Evolutionary conservation across 768 basidiomycete species (phyloP), one percentile per base, ranked within the genome.

Genomic region (Amanita exitialis): DNA sequence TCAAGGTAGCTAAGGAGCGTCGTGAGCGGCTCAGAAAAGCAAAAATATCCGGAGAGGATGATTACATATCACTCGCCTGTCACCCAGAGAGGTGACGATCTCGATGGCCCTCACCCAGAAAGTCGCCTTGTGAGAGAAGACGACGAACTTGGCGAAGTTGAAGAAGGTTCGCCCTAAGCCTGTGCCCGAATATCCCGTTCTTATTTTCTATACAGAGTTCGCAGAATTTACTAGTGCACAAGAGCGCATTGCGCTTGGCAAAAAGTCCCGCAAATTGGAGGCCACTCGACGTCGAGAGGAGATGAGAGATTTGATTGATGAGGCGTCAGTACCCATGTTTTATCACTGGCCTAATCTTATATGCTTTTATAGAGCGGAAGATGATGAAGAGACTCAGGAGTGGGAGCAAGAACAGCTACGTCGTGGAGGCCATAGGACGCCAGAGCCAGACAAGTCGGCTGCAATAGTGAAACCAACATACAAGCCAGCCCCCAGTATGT

Each of bases 201-300:
- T 41, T 47, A 38, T 38, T 13, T 10, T 36, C 39, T 56, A 9
- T 49, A 5, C 52, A 92, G 90, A 92, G 58, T 90, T 76, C 61
- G 84, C 90, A 4, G 89, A 91, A 60, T 93, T 82, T 58, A 93
- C 90, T 1, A 88, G 82, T 57, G 90, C 90, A 0, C 82, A 89
- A 65, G 90, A 91, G 56, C 74, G 90, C 30, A 88, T 93, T 47
- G 86, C 90, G 0, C 66, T 93, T 2, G 88, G 89, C 0, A 93
- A 90, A 62, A 90, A 89, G 59, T 83, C 83, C 0, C 73, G 79
- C 44, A 91, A 89, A 59, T 59, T 69, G 5, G 90, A 89, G 58
- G 82, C 81, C 1, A 68, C 65, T 37, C 83, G 83, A 61, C 75
- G 77, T 18, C 74, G 81, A 57, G 80, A 81, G 53, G 72, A 74